Evolutionary conservation across 2,329 filamentous ascomycete genomes (phyloP), one percentile per base, ranked within the genome.

Genomic region (Colletotrichum aenigma): DNA sequence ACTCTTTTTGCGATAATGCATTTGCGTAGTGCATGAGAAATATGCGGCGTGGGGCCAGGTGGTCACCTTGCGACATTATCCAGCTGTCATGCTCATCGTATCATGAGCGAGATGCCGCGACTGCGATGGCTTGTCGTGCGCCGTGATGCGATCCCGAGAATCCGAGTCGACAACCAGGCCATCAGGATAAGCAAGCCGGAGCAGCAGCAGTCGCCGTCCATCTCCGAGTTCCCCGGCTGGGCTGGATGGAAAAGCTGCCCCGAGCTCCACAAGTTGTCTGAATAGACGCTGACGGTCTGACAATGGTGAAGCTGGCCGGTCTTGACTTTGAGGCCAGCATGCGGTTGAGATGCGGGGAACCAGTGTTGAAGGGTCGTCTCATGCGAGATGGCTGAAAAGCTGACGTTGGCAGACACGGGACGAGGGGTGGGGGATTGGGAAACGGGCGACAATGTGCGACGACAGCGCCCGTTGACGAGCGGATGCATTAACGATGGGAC

Each of bases 11-110:
- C 32, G 34, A 62, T 26, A 66, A 70, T 77, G 76, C 76, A 70
- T 68, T 30, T 52, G 43, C 43, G 58, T 36, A 58, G 43, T 72
- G 76, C 76, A 77, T 75, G 65, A 77, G 32, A 74, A 56, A 58
- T 56, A 69, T 77, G 76, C 76, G 69, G 52, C 30, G 66, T 60
- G 38, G 52, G 66, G 56, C 70, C 70, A 66, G 67, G 48, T 68
- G 72, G 67, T 60, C 30, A 61, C 67, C 61, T 68, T 32, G 34
- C 43, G 48, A 64, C 73, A 68, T 48, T 64, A 64, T n/a, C 56
- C 61, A 32, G 55, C 61, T 55, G 69, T 55, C 69, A 55, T 64
- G 71, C 38, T 43, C 38, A 26, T 43, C 56, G 66, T 70, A 70
- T 21, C 62, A 66, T 52, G 43, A 52, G 67, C 62, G 34, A 66